Evolutionary conservation across 2,329 filamentous ascomycete species (phyloP).

Genomic region (Hypoxylon sp.): DNA sequence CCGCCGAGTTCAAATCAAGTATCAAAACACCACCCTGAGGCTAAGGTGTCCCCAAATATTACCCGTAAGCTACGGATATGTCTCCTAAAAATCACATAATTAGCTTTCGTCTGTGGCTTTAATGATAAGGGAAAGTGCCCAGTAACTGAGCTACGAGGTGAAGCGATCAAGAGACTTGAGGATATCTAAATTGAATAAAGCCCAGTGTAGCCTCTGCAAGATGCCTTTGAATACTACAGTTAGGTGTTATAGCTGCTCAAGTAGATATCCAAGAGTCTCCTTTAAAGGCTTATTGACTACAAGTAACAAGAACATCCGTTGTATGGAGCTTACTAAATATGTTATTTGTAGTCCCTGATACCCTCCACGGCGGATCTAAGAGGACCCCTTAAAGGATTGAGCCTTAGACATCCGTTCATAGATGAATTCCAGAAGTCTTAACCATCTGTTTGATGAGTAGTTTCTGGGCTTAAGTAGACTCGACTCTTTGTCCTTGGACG

Average conservation of each 20-base stretch:
- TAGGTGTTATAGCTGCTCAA: not conserved
- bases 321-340: not conserved
- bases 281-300: not conserved
- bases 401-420: not conserved
- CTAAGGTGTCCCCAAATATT: no score
- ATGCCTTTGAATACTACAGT: not conserved
- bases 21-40: no score
- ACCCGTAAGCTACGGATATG: no score
- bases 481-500: not conserved
- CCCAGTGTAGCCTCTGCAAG: no score
- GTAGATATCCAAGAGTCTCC: not conserved
- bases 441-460: not conserved
- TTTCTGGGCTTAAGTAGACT: not conserved
- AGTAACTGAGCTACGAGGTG: no score
- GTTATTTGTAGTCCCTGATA: not conserved
- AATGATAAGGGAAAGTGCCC: no score
- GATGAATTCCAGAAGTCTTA: not conserved
- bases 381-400: not conserved
- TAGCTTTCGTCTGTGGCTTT: no score
- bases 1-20: no score
- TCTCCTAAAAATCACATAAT: no score
- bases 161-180: no score
- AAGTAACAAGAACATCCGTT: not conserved
- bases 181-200: no score
- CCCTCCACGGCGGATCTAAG: not conserved